phyloP scores from a whole-genome alignment of 2,329 filamentous ascomycete genomes.

The Fusarium chaquense region DNA sequence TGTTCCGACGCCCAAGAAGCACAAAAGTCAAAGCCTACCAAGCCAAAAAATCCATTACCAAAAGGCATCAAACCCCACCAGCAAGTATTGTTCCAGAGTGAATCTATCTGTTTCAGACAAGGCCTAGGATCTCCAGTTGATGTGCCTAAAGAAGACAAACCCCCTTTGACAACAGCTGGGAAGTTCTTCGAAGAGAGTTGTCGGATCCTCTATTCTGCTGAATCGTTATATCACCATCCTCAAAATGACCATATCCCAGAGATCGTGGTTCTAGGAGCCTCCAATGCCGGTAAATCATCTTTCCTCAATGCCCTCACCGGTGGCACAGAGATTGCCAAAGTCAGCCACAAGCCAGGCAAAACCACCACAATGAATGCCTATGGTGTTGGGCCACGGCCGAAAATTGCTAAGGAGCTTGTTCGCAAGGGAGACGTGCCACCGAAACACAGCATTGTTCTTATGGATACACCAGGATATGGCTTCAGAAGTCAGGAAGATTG shows the following conservation, averaged over 20 bases:
- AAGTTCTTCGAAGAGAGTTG: slow-evolving; percentile 51
- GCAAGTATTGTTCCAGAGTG: slow-evolving; percentile 35
- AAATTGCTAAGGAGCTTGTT: slow-evolving; percentile 45
- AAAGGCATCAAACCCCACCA: slow-evolving; percentile 41
- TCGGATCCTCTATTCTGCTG: slow-evolving; percentile 64
- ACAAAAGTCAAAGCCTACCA: slow-evolving; percentile 14
- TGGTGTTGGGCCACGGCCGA: slow-evolving; percentile 61
- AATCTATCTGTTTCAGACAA: slow-evolving; percentile 41
- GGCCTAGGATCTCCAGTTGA: slow-evolving; percentile 24
- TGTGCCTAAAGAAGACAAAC: slow-evolving; percentile 38
- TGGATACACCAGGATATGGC: slow-evolving; percentile 66
- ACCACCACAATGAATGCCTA: slow-evolving; percentile 69
- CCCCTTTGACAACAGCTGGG: slow-evolving; percentile 46
- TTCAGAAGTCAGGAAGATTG: slow-evolving; percentile 61
- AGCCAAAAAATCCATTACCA: slow-evolving; percentile 12
- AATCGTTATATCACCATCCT: slow-evolving; percentile 61
- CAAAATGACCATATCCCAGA: slow-evolving; percentile 67
- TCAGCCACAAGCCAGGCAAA: slow-evolving; percentile 64
- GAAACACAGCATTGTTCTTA: slow-evolving; percentile 60
- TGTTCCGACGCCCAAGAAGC: neutral
- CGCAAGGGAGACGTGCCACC: slow-evolving; percentile 57
- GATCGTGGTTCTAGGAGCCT: slow-evolving; percentile 85
- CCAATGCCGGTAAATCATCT: slow-evolving; percentile 90
- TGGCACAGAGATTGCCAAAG: slow-evolving; percentile 58
- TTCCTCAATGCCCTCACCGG: slow-evolving; percentile 86